Evolutionary conservation across 2,329 filamentous ascomycete species (phyloP), one percentile per base, ranked within the genome.

Genomic region (Fusarium subtropicale): DNA sequence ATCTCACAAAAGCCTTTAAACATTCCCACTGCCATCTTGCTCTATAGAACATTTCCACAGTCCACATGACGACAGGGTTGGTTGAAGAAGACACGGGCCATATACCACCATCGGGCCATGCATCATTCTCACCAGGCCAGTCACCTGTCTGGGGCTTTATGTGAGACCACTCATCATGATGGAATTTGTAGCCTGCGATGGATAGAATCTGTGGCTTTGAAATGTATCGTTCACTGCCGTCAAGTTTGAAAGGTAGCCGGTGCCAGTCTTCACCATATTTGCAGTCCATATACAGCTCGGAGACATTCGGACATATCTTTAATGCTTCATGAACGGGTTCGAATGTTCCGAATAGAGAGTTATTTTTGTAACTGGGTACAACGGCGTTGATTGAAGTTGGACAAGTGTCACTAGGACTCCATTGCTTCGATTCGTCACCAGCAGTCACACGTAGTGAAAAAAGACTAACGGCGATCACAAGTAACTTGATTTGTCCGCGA

Each of bases 201-300:
- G 44, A 36, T 1, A 70, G 15, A 0, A 54, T 13, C 0, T 24
- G 22, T 4, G 58, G 58, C 3, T n/a, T 36, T 1, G 58, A 64
- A 3, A 46, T 41, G 22, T 70, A 70, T 2, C 31, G 41, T 42
- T 70, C 66, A 10, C 56, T 64, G 3, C 66, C 62, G 7, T 69
- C 56, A 4, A 55, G 13, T 2, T 42, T 60, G 22, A 69, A 67
- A 1, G 66, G 58, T 0, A 69, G 9, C 5, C 41, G 22, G 16
- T 24, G 7, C 15, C 41, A 15, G 16, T 22, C 7, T 16, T 15
- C 11, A 20, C 13, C 11, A 60, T 7, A n/a, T n/a, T 11, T 30
- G 28, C 11, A 30, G 28, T 0, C 12, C 9, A 70, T 11, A n/a
- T n/a, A 2, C 2, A 69, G 28, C 4, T 69, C 47, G 1, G 44